Evolutionary conservation across 2,329 filamentous ascomycete genomes (phyloP), one percentile per base, ranked within the genome.

Genomic region (Leptographium wingfieldii): DNA sequence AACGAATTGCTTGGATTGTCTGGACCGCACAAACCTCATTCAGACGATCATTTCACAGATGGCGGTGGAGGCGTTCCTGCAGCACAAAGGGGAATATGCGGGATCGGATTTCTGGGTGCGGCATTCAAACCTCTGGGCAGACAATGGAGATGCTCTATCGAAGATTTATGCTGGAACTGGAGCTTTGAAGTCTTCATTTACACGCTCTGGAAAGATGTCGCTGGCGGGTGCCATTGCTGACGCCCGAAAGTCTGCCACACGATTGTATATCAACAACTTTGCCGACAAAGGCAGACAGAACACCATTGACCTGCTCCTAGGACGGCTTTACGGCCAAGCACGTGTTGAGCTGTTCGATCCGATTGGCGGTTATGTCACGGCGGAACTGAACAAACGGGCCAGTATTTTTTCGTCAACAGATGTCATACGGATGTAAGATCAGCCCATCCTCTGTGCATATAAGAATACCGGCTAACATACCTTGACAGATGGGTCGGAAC

Each of bases 251-350:
- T 96, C 90, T 65, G 92, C 92, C 0, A 94, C 94, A 58, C 82
- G 94, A 62, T 82, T 96, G 63, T 97, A 96, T 69, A 92, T 96
- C 74, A 99, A 99, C 74, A 97, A 96, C 69, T 97, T 99, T 70
- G 83, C 91, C 10, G 94, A 99, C 71, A 95, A 95, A 65, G 88
- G 86, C 27, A 81, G 91, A 55, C 94, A 99, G 70, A 92, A 90
- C 66, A 96, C 90, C 0, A 97, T 99, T 65, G 94, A 99, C 71
- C 86, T 95, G 74, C 80, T 99, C 6, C 78, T 99, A 5, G 92
- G 92, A 3, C 82, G 91, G 59, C 74, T 96, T 49, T 86, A 95
- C 61, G 88, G 90, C 31, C 92, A 97, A 71, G 75, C 80, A 1
- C 85, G 90, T 1, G 92, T 97, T 4, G 83, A 92, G 69, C 76